Base-by-base conservation (phyloP, 2,329 filamentous ascomycete genomes). In the Neonectria hederae region DNA sequence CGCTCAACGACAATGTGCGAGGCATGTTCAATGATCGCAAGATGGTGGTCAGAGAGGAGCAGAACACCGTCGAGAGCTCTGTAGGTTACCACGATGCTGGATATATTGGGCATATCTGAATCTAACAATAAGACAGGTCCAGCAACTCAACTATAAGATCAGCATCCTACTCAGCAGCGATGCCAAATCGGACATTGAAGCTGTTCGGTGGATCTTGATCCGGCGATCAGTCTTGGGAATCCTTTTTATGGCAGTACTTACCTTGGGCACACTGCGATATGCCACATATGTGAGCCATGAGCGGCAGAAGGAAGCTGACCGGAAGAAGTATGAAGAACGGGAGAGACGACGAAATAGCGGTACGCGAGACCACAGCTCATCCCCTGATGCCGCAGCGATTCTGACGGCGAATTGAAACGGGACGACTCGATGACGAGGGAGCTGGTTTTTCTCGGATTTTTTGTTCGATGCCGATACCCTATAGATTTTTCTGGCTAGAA, bases 61-160 rank as follows among this genome's bases (percentile, higher is more conserved):
- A 97, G 79, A 90, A 94, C 75, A 85, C 86, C 7, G 91, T 92
- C 75, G 95, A 98, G 76, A 92, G 91, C 54, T 90, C 90, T 72
- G 90, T 93, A 81, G 59, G 86, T 83, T 10, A 6, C 13, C 19
- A 6, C 10, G 28, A 32, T 8, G 2, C 17, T 52, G 28, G 21
- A 30, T 24, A 14, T 28, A 13, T 24, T 24, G 6, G 38, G 17
- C 30, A 14, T 22, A 5, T 38, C 28, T 11, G 11, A 42, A 22
- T 35, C 66, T 74, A 35, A 74, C 57, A 57, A 28, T 19, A 9
- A 7, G 14, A 4, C 73, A 93, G 85, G 94, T 97, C 67, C 94
- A 97, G 83, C 92, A 97, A 81, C 86, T 98, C 71, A 97, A 95
- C 80, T 97, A 98, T 81, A 96, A 97, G 77, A 98, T 99, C 78